Conservation (phyloP, 768 basidiomycete species). For the Serendipita indica region DNA sequence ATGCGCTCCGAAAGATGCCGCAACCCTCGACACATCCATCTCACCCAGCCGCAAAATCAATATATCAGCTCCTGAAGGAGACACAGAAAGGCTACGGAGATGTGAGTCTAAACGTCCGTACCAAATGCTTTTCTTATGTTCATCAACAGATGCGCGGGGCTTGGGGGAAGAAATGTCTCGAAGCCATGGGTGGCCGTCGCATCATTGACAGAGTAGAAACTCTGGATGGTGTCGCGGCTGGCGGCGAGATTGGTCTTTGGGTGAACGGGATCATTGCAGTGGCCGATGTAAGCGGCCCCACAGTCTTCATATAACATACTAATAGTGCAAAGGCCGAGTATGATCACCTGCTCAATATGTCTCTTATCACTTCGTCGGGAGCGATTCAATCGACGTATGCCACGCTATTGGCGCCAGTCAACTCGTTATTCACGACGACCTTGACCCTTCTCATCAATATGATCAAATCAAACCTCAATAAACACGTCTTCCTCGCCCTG, state of each 20-base stretch:
- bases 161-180: conserved; percentile 63
- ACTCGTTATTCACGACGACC: conserved; percentile 49
- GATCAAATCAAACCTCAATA: conserved; percentile 40
- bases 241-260: conserved; percentile 60
- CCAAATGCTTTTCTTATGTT: neutral
- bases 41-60: conserved; percentile 55
- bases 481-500: conserved; percentile 66
- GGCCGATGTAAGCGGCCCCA: conserved; percentile 38
- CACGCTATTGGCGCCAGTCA: conserved; percentile 47
- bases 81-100: conserved; percentile 74
- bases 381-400: conserved; percentile 44
- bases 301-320: neutral
- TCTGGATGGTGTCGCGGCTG: conserved; percentile 46
- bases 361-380: conserved; percentile 38
- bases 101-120: neutral
- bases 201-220: conserved; percentile 57
- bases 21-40: conserved; percentile 70
- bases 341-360: conserved; percentile 44
- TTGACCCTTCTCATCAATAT: conserved; percentile 46
- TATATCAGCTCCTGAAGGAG: conserved; percentile 51
- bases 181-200: conserved; percentile 45
- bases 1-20: conserved; percentile 52
- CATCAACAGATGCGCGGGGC: conserved; percentile 50
- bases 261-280: conserved; percentile 48
- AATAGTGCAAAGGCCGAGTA: conserved; percentile 43